A percentile compares a stretch with the other conserved stretches of the same genome.
Conservation (phyloP, 148 eudicot genomes). For the Suaeda aralocaspica region DNA sequence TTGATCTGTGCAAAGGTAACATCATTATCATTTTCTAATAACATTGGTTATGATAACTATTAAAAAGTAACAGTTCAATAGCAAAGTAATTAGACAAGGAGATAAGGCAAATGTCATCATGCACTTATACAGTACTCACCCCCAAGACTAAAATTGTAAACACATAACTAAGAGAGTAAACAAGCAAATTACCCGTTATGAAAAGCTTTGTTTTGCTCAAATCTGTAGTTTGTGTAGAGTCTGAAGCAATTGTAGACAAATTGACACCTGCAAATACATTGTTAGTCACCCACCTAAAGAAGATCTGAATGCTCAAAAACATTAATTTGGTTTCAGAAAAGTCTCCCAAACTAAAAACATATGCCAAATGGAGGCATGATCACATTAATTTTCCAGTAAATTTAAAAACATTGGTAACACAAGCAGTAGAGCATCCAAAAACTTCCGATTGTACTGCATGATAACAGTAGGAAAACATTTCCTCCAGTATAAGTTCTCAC, state of each 20-base stretch:
- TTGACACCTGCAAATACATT: constrained; percentile 38
- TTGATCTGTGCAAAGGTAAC: too few relatives aligned
- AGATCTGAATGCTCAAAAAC: not conserved
- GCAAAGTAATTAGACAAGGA: too few relatives aligned
- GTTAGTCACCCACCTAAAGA: not conserved
- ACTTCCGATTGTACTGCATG: not conserved
- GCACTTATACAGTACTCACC: constrained; percentile 12
- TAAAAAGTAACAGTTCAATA: too few relatives aligned
- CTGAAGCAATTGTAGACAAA: constrained; percentile 30
- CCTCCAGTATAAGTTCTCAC: too few relatives aligned
- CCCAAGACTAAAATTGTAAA: not conserved
- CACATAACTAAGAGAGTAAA: constrained; percentile 9
- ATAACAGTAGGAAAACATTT: not conserved
- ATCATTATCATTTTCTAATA: too few relatives aligned
- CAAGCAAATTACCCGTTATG: constrained; percentile 51
- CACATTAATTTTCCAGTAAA: not conserved
- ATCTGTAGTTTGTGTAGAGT: constrained; percentile 33
- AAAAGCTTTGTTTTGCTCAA: constrained; percentile 78
- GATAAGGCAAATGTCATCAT: too few relatives aligned
- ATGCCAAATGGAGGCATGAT: not conserved
- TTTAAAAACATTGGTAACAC: not conserved
- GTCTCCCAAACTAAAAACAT: not conserved
- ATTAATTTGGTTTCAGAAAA: not conserved
- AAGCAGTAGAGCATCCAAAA: not conserved
- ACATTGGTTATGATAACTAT: too few relatives aligned